Percentiles rank a stretch among this genome's conserved stretches.
These are phyloP conservation scores for Lentinus tigrinus DNA, from an alignment of 768 basidiomycete genomes.

Conservation along the genomic window DNA sequence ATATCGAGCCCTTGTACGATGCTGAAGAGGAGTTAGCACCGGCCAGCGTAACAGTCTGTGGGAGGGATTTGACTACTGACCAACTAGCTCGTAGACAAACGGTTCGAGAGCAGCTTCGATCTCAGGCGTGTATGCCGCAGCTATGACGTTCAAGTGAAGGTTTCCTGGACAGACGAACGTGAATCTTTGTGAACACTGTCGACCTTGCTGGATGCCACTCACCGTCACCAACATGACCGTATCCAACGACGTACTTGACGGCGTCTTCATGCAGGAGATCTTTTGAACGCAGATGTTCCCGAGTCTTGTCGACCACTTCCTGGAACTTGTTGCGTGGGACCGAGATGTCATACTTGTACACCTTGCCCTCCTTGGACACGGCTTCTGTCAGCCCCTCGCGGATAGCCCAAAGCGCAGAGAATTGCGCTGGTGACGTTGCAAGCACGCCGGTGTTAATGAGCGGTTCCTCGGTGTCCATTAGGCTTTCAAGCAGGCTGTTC, in stretches of 20 bases:
- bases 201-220: constrained; percentile 27
- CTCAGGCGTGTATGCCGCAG: constrained; percentile 77
- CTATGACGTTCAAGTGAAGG: constrained; percentile 89
- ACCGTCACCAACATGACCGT: constrained; percentile 98
- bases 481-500: constrained; percentile 67
- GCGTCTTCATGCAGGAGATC: constrained; percentile 69
- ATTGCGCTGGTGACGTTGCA: constrained; percentile 88
- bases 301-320: constrained; percentile 77
- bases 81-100: constrained; percentile 89
- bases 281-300: constrained; percentile 66
- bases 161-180: constrained; percentile 57
- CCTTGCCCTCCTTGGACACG: constrained; percentile 88
- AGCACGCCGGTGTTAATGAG: constrained; percentile 89
- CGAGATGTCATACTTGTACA: constrained; percentile 96
- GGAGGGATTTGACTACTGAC: constrained; percentile 40
- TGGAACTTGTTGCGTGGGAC: constrained; percentile 87
- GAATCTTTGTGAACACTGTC: not conserved
- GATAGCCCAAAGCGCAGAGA: constrained; percentile 85
- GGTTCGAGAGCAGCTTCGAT: constrained; percentile 89
- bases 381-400: constrained; percentile 93
- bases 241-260: constrained; percentile 86
- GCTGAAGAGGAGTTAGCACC: constrained; percentile 40
- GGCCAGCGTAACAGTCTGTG: not conserved
- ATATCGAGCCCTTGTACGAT: constrained; percentile 84
- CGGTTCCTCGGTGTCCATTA: constrained; percentile 70